Base-by-base conservation (phyloP, 1,139 yeast species). In the Casaregolazyma lundiana region DNA sequence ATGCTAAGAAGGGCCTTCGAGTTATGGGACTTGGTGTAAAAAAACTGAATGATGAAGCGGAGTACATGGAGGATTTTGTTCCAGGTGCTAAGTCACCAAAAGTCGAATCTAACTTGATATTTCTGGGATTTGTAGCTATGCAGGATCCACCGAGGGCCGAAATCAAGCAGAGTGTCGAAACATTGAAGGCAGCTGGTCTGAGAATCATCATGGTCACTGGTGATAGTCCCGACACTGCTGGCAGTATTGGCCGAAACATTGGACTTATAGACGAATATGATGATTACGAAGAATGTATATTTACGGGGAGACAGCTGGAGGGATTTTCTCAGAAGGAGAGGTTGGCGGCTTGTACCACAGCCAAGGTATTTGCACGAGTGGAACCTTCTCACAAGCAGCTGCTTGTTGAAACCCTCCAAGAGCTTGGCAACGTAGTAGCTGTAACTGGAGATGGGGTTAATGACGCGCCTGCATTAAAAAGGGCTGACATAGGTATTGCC, bases 111-210 rank as follows among this genome's bases (percentile, higher is more conserved):
- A 60, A 63, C 32, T 57, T 71, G 50, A 62, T 66, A 2, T 73
- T 76, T 59, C 70, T 71, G 47, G 80, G 80, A 1, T 66, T 76
- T 51, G 73, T 73, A 43, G 78, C 78, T 20, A 70, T 76, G 52
- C 70, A 74, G 50, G 80, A 76, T 54, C 81, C 81, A 34, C 81
- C 81, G 22, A 68, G 81, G 48, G 71, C 70, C 4, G 80, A 76
- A 58, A 77, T 77, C 15, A 64, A 66, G 2, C 65, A 61, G 9
- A 67, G 78, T 1, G 75, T 76, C 22, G 65, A 64, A 47, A 61
- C 66, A 48, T 76, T 80, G 55, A 71, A 72, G 54, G 63, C 61
- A 47, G 81, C 81, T 6, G 81, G 81, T 11, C 72, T 76, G 46
- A 71, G 75, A 46, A 78, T 76, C 22, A 75, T 72, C 49, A 76